A percentile compares a stretch with the other conserved stretches of the same genome.
Conservation (phyloP, 2,329 filamentous ascomycete species). For the Clonostachys solani region DNA sequence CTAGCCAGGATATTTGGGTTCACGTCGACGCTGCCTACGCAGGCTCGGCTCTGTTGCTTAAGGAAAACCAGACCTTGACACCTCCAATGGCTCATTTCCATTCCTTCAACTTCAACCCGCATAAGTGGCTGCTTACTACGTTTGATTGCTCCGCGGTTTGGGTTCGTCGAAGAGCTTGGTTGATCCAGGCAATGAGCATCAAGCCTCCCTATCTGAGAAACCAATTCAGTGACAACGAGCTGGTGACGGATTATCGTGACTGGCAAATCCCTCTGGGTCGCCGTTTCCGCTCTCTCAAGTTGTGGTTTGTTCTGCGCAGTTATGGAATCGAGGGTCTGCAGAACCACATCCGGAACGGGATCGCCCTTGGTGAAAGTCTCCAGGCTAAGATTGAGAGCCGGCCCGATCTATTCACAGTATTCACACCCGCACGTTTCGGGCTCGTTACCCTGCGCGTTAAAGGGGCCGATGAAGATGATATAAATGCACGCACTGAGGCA, state of each 20-base stretch:
- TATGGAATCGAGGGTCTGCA: constrained; percentile 77
- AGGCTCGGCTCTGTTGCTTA: constrained; percentile 76
- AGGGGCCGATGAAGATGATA: constrained; percentile 40
- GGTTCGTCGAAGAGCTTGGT: constrained; percentile 68
- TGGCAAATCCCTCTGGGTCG: constrained; percentile 95
- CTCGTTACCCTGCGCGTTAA: constrained; percentile 69
- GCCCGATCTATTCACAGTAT: constrained; percentile 69
- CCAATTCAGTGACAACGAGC: constrained; percentile 70
- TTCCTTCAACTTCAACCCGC: constrained; percentile 92
- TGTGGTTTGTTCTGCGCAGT: constrained; percentile 88
- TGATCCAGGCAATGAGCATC: constrained; percentile 77
- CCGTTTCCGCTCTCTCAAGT: constrained; percentile 83
- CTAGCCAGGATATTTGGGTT: constrained; percentile 62
- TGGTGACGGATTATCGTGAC: constrained; percentile 93
- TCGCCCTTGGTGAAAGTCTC: constrained; percentile 69
- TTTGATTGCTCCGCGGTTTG: constrained; percentile 84
- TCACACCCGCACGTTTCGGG: constrained; percentile 72
- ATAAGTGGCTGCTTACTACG: constrained; percentile 95
- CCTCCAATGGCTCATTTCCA: constrained; percentile 64
- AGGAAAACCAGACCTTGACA: constrained; percentile 72
- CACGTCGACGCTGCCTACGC: constrained; percentile 94
- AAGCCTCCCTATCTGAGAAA: constrained; percentile 81
- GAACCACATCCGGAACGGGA: constrained; percentile 65
- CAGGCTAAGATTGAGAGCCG: constrained; percentile 52
- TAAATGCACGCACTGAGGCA: constrained; percentile 66